Evolutionary conservation across 495 filamentous ascomycete species (phyloP), one percentile per base, ranked within the genome.

Genomic region (Bacidia rubella): DNA sequence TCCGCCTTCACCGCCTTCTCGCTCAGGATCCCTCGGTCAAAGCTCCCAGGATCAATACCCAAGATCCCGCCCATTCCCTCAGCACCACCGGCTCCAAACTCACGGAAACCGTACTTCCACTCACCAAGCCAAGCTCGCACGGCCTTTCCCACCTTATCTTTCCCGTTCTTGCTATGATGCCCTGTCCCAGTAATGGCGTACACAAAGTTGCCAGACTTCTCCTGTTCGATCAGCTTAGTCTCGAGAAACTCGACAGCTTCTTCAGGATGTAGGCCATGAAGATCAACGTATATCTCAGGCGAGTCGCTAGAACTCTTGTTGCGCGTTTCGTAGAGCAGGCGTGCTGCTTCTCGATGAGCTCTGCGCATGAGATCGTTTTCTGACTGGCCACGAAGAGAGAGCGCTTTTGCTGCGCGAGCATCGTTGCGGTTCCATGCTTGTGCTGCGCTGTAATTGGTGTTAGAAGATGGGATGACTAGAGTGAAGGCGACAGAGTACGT

Each of bases 341-440:
- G 79, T 3, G 93, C 90, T 7, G 93, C 93, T 70, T 95, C 89
- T 26, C 92, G 86, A 61, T 99, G 93, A 24, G 88, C 89, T 72
- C 93, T 93, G 56, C 89, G 80, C 93, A 99, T 99, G 1, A 89
- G 78, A 53, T 93, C 85, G 57, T 99, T 99, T 69, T 97, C 93
- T 42, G 82, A 88, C 65, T 97, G 93, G 23, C 93, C 93, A 12
- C 94, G 85, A 44, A 96, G 77, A 55, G 86, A 92, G 47, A 96
- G 73, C 38, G 92, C 92, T 68, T 97, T 97, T 25, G 93, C 93
- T 15, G 92, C 90, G 57, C 93, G 82, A 21, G 93, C 90, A 65
- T 99, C 93, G 62, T 93, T 96, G 47, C 93, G 85, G 64, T 97
- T 95, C 93, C 93, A 99, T n/a, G 93, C 93, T 73, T 95, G 90